phyloP scores from a whole-genome alignment of 73 alveolate species.

The Paramecium primaurelia region DNA sequence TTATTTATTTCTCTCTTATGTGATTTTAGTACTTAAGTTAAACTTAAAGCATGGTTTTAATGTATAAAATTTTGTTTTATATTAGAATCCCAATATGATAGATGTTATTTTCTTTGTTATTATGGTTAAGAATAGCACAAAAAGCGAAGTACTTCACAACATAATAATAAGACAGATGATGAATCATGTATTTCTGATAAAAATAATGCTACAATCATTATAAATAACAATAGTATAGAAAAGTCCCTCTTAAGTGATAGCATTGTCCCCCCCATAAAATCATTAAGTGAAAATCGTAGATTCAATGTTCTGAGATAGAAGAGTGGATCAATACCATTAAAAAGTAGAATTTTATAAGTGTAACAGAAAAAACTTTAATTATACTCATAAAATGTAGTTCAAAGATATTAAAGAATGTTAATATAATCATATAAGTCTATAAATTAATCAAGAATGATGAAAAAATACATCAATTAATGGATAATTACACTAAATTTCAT shows the following conservation, averaged over 20 bases:
- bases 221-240: background rate
- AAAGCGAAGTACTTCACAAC: background rate
- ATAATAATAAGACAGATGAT: background rate
- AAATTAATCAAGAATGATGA: background rate
- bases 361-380: background rate
- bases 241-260: background rate
- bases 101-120: background rate
- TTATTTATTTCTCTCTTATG: background rate
- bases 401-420: background rate
- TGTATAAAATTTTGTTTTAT: background rate
- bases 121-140: background rate
- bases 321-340: background rate
- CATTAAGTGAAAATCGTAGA: background rate
- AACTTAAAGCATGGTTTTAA: slow-evolving; percentile 18
- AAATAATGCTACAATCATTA: background rate
- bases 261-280: background rate
- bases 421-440: background rate
- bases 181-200: background rate
- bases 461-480: background rate
- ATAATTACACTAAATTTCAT: background rate
- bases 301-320: background rate
- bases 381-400: background rate
- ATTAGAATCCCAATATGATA: background rate
- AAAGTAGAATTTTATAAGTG: background rate
- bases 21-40: background rate